A percentile compares a stretch with the other conserved stretches of the same genome.
Conservation (phyloP, 148 eudicot species). For the Rhododendron griersonianum region DNA sequence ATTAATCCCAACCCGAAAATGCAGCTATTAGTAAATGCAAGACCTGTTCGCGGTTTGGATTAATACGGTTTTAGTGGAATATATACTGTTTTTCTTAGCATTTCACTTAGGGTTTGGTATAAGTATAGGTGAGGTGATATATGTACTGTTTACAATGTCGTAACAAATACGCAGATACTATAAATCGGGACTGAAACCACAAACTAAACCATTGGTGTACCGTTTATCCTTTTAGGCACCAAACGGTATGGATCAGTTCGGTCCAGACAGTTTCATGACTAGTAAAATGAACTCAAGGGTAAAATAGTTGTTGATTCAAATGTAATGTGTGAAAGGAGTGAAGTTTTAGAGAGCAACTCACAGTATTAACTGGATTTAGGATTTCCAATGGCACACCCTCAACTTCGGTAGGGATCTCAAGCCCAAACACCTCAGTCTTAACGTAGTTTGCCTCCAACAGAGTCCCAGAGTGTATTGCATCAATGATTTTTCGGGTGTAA, state of each 20-base stretch:
- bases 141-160: background rate
- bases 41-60: background rate
- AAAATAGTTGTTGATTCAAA: background rate
- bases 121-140: background rate
- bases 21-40: background rate
- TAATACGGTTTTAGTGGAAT: background rate
- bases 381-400: slow-evolving; percentile 77
- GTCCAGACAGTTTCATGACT: background rate
- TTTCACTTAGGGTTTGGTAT: background rate
- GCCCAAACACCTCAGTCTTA: slow-evolving; percentile 72
- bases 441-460: slow-evolving; percentile 44
- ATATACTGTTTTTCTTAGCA: background rate
- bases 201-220: background rate
- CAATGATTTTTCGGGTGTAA: slow-evolving; percentile 70
- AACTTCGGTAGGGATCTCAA: slow-evolving; percentile 65
- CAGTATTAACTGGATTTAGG: slow-evolving; percentile 72
- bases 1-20: background rate
- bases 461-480: slow-evolving; percentile 64
- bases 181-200: background rate
- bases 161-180: background rate
- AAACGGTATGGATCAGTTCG: background rate
- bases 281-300: background rate
- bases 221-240: background rate
- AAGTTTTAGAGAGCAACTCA: slow-evolving; percentile 15
- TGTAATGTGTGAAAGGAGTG: background rate